phyloP scores from a whole-genome alignment of 1,139 yeast species.

The Magnusiomyces tetraspermus region DNA sequence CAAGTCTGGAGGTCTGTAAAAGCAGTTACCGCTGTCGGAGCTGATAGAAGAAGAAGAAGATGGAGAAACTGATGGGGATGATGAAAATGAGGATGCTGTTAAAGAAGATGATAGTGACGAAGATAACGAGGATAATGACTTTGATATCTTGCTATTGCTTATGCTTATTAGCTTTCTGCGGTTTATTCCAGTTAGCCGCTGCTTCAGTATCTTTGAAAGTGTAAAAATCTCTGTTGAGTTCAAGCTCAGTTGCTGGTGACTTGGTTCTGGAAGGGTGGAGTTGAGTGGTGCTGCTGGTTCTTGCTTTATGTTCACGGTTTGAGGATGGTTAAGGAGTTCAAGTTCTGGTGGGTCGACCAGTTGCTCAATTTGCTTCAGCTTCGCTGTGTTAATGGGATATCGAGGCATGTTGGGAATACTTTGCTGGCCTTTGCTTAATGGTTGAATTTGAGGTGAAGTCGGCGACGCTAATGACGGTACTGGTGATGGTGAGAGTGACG shows the following conservation, averaged over 20 bases:
- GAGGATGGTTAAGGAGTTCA: background rate
- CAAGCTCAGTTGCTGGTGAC: background rate
- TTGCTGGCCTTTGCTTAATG: background rate
- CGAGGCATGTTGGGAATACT: background rate
- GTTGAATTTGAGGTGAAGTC: background rate
- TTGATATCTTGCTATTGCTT: too few species aligned
- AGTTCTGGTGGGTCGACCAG: background rate
- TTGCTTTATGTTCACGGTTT: too few species aligned
- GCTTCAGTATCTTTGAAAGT: background rate
- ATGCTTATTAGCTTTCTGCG: too few species aligned
- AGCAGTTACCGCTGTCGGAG: background rate
- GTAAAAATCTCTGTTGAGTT: background rate
- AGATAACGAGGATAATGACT: too few species aligned
- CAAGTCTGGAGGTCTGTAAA: background rate
- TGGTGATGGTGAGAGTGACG: too few species aligned
- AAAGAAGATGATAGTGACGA: too few species aligned
- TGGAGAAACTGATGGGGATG: background rate
- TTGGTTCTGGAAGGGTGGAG: background rate
- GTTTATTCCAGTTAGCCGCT: background rate
- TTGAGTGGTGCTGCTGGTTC: too few species aligned
- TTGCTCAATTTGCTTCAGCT: background rate
- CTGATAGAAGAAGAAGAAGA: background rate
- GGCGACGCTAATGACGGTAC: too few species aligned
- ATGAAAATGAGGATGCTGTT: background rate
- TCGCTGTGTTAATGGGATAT: background rate